A percentile compares a stretch with the other conserved stretches of the same genome.
Evolutionary conservation across 139 green algal genomes (phyloP).

Genomic region (Nannochloris sp.): DNA sequence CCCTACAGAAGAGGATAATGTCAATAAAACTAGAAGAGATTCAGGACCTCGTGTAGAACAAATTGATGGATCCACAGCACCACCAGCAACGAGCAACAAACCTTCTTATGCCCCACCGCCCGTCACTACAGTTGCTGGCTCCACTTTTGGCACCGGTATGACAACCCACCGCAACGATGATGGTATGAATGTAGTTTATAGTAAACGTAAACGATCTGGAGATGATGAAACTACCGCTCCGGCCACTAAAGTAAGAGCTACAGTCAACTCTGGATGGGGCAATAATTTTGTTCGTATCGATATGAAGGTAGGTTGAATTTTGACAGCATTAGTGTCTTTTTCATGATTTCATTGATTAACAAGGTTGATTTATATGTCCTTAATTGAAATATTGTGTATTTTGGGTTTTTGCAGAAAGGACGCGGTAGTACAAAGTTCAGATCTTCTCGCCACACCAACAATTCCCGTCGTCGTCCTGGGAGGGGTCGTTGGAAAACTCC

Average conservation of each 20-base stretch:
- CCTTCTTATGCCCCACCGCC: neutral
- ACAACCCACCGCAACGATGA: constrained; percentile 4
- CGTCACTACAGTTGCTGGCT: neutral
- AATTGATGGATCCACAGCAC: neutral
- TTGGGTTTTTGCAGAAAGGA: constrained; percentile 24
- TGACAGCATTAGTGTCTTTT: neutral
- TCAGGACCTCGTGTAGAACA: neutral
- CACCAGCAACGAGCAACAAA: neutral
- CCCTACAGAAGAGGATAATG: neutral
- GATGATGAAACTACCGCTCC: neutral
- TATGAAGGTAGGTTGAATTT: constrained; percentile 30
- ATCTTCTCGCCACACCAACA: neutral
- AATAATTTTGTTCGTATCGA: constrained; percentile 50
- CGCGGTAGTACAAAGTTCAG: constrained; percentile 20
- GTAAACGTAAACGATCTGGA: neutral
- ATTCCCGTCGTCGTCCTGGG: constrained; percentile 1
- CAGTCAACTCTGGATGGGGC: constrained; percentile 19
- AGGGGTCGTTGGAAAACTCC: neutral
- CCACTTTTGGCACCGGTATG: neutral
- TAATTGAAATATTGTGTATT: neutral
- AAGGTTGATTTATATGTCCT: neutral
- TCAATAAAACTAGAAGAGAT: neutral
- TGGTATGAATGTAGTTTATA: constrained; percentile 15
- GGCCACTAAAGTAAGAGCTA: neutral
- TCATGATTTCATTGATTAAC: neutral